These are phyloP conservation scores for Coemansia sp. DNA, from an alignment of 371 early-diverging fungal genomes.

Conservation along the genomic window DNA sequence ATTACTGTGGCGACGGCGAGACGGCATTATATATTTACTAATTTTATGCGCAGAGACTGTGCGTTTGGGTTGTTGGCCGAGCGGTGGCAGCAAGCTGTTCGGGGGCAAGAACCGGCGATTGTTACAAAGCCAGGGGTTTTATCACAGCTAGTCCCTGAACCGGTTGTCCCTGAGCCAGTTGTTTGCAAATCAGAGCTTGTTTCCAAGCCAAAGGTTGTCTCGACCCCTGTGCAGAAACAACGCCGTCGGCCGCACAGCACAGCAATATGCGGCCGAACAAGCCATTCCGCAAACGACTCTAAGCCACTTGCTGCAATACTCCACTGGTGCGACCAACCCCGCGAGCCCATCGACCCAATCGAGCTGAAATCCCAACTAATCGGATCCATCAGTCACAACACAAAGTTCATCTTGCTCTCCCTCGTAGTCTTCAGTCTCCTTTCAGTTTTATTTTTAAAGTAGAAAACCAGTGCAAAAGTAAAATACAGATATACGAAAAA, in stretches of 20 bases:
- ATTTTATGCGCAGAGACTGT: slow-evolving; percentile 41
- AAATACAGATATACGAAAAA: background rate
- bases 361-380: background rate
- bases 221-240: background rate
- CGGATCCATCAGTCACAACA: slow-evolving; percentile 9
- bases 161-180: background rate
- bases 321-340: background rate
- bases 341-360: background rate
- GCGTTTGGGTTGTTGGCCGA: slow-evolving; percentile 4
- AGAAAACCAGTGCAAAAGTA: background rate
- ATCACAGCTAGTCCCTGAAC: background rate
- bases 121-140: background rate
- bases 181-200: too few species aligned
- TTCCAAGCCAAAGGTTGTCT: too few species aligned
- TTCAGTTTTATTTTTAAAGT: background rate
- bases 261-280: background rate
- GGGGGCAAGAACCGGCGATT: too few species aligned
- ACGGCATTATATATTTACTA: slow-evolving; percentile 47
- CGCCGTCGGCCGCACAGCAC: background rate
- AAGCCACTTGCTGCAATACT: background rate
- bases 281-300: too few species aligned
- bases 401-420: slow-evolving; percentile 11
- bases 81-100: background rate
- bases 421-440: background rate
- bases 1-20: slow-evolving; percentile 26